Conservation (phyloP, 2,329 filamentous ascomycete genomes). For the Sarocladium kiliense region DNA sequence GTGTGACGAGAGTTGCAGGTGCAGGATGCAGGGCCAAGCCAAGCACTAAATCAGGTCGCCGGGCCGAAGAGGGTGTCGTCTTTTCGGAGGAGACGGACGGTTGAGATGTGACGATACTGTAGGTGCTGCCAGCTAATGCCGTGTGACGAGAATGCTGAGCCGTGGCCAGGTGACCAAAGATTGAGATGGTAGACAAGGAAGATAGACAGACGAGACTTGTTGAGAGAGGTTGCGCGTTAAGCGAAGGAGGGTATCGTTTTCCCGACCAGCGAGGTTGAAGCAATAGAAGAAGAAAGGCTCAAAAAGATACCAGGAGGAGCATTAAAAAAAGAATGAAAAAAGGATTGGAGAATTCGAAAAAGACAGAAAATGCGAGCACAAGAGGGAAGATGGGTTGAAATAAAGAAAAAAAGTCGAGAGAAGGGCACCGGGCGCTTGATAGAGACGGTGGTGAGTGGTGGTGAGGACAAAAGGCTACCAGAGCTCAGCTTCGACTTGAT, state of each 20-base stretch:
- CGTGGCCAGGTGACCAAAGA: neutral
- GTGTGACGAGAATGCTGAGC: neutral
- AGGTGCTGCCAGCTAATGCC: conserved; percentile 3
- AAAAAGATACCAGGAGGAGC: conserved; percentile 12
- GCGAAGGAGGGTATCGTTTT: conserved; percentile 4
- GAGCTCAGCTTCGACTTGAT: conserved; percentile 1
- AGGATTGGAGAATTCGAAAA: neutral
- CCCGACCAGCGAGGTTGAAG: conserved; percentile 13
- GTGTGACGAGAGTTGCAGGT: conserved; percentile 5
- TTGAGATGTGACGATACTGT: neutral
- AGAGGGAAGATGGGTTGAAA: conserved; percentile 11
- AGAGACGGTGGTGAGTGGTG: conserved; percentile 8
- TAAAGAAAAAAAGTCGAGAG: conserved; percentile 11
- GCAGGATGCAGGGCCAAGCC: neutral
- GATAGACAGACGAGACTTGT: neutral
- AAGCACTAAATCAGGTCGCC: neutral
- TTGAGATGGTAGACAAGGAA: neutral
- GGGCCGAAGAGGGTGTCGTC: neutral
- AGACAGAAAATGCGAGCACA: neutral
- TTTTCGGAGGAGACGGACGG: neutral
- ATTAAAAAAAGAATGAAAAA: conserved; percentile 14
- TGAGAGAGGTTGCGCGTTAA: neutral
- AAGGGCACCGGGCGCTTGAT: neutral
- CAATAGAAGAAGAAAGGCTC: conserved; percentile 10
- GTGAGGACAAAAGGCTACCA: conserved; percentile 7